Base-by-base conservation (phyloP, 768 basidiomycete species). In the Tremella mesenterica region DNA sequence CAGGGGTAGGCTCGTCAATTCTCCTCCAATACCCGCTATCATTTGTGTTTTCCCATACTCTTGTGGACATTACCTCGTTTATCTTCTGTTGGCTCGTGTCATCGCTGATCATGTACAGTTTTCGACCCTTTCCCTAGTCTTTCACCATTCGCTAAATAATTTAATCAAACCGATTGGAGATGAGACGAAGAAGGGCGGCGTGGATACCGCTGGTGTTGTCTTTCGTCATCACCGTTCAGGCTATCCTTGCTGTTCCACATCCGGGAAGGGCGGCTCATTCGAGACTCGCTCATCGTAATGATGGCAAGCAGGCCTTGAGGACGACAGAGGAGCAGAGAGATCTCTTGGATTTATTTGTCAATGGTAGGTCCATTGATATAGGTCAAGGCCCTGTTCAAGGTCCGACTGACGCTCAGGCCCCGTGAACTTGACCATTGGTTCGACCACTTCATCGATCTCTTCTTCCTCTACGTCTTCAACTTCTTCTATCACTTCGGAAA, bases 241-340 rank as follows among this genome's bases (percentile, higher is more conserved):
- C 38, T 41, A 41, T 41, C 38, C 38, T 41, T n/a, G 38, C 38
- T 16, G 23, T 41, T 23, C 38, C 38, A 8, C 38, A 41, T 41
- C 38, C 38, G n/a, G 38, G 38, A 5, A n/a, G 38, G 23, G 38
- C 38, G 38, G 38, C 38, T n/a, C 38, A 41, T 23, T 18, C 38
- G n/a, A n/a, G 38, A 16, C 38, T 41, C 14, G 38, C 38, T 23
- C 38, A 41, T n/a, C 38, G 38, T 4, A 41, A 41, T 23, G 38
- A 41, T 41, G 38, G 23, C 14, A n/a, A n/a, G n/a, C n/a, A n/a
- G n/a, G n/a, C n/a, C n/a, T n/a, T n/a, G n/a, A n/a, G n/a, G n/a
- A n/a, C n/a, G n/a, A n/a, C n/a, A n/a, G 38, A 41, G 38, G 38
- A 41, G 38, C n/a, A 41, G 38, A 41, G 38, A 23, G 38, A 41